Conservation (phyloP, 2,329 filamentous ascomycete genomes). For the Tolypocladium amazonense region DNA sequence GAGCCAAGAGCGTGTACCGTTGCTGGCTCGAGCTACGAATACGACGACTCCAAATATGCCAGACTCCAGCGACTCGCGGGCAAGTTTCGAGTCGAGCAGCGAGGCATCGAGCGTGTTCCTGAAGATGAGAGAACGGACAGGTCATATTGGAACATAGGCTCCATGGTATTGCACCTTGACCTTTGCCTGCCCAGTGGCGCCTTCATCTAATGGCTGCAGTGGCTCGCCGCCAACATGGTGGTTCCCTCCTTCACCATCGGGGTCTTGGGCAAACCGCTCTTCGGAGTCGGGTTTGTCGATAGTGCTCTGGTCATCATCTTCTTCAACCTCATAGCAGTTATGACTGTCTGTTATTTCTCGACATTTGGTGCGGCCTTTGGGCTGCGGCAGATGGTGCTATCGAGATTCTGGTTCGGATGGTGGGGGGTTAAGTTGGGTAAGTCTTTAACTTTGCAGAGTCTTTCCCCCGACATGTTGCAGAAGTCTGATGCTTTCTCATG, state of each 20-base stretch:
- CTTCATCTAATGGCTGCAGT: background rate
- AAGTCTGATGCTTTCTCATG: background rate
- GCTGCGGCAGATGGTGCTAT: background rate
- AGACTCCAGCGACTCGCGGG: background rate
- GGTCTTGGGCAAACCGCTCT: background rate
- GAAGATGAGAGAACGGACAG: background rate
- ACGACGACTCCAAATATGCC: background rate
- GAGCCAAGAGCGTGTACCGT: background rate
- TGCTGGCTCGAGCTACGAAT: background rate
- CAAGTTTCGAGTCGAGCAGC: background rate
- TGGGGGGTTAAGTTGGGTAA: background rate
- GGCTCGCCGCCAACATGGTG: background rate
- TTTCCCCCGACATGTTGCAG: background rate
- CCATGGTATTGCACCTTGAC: background rate
- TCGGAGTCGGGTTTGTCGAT: background rate
- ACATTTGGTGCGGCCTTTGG: background rate
- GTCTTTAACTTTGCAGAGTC: background rate
- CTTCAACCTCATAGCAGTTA: background rate
- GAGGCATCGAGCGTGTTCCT: background rate
- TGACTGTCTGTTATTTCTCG: background rate
- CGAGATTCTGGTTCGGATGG: background rate
- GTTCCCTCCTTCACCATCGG: background rate
- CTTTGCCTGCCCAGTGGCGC: background rate
- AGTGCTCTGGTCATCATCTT: background rate
- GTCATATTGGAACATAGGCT: background rate